Percentiles rank a stretch among this genome's conserved stretches.
These are phyloP conservation scores for Teratosphaeria pseudoeucalypti DNA, from an alignment of 2,329 filamentous ascomycete species.

Conservation along the genomic window DNA sequence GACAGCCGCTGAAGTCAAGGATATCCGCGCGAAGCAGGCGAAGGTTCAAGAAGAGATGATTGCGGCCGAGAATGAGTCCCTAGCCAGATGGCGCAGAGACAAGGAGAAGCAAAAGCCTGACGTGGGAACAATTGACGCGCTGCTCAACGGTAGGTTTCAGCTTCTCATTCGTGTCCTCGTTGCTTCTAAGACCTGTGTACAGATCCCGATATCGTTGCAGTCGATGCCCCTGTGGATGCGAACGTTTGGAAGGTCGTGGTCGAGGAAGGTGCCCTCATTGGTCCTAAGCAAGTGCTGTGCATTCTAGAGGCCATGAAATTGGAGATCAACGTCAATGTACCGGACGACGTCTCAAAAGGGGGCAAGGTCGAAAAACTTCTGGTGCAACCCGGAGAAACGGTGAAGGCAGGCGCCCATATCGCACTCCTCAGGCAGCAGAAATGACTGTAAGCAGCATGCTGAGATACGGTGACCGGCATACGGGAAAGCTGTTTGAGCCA, in stretches of 20 bases:
- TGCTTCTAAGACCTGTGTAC: neutral
- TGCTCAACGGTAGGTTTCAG: slow-evolving; percentile 34
- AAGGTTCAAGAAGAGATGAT: slow-evolving; percentile 39
- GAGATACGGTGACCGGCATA: neutral
- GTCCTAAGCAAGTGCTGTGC: slow-evolving; percentile 25
- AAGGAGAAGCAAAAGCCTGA: slow-evolving; percentile 36
- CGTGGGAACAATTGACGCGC: slow-evolving; percentile 38
- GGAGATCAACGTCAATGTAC: slow-evolving; percentile 35
- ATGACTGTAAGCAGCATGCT: neutral
- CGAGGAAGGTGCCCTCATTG: slow-evolving; percentile 27
- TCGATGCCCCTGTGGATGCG: slow-evolving; percentile 36
- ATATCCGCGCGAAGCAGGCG: slow-evolving; percentile 37
- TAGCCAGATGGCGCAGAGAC: slow-evolving; percentile 33
- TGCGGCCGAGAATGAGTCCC: slow-evolving; percentile 37
- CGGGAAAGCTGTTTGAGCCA: neutral
- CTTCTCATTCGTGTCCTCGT: neutral
- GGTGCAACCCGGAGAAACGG: slow-evolving; percentile 26
- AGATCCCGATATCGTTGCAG: slow-evolving; percentile 27
- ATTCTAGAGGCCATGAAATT: slow-evolving; percentile 40
- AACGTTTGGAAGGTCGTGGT: slow-evolving; percentile 38
- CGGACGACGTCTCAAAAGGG: slow-evolving; percentile 19
- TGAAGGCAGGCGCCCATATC: slow-evolving; percentile 13
- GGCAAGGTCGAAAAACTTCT: slow-evolving; percentile 31
- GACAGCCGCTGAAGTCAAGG: slow-evolving; percentile 38
- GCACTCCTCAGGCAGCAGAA: slow-evolving; percentile 1